A percentile compares a stretch with the other conserved stretches of the same genome.
Conservation (phyloP, 192 early-diverging fungal genomes). For the Pecoramyces ruminantium region DNA sequence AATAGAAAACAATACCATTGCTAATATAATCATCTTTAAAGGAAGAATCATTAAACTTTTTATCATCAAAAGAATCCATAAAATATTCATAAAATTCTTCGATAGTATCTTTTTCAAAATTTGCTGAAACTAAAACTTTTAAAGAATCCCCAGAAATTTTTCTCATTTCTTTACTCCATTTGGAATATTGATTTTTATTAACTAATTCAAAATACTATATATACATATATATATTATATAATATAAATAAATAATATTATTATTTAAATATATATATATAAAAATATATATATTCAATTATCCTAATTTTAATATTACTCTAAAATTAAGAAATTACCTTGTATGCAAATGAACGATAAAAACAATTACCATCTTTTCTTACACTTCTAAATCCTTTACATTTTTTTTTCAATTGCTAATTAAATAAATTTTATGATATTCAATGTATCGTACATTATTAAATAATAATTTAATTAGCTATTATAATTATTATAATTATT, state of each 20-base stretch:
- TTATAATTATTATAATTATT: too few species aligned
- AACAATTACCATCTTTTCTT: background rate
- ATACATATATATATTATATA: background rate
- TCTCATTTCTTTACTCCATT: background rate
- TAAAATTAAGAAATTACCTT: too few species aligned
- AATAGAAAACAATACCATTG: background rate
- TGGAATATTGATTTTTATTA: background rate
- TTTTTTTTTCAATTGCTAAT: background rate
- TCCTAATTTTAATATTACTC: too few species aligned
- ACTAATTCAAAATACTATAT: background rate
- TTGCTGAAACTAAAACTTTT: background rate
- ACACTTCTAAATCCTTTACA: background rate
- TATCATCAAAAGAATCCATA: background rate
- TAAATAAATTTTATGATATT: too few species aligned
- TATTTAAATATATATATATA: too few species aligned
- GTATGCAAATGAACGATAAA: background rate
- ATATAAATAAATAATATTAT: too few species aligned
- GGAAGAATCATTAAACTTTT: background rate
- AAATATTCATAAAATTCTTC: background rate
- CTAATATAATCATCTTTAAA: background rate
- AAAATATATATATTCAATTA: too few species aligned
- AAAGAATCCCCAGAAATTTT: background rate
- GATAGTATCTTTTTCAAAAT: background rate
- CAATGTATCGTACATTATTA: too few species aligned
- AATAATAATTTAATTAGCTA: too few species aligned